Base-by-base conservation (phyloP, 345 rosid genomes). In the Angophora floribunda region DNA sequence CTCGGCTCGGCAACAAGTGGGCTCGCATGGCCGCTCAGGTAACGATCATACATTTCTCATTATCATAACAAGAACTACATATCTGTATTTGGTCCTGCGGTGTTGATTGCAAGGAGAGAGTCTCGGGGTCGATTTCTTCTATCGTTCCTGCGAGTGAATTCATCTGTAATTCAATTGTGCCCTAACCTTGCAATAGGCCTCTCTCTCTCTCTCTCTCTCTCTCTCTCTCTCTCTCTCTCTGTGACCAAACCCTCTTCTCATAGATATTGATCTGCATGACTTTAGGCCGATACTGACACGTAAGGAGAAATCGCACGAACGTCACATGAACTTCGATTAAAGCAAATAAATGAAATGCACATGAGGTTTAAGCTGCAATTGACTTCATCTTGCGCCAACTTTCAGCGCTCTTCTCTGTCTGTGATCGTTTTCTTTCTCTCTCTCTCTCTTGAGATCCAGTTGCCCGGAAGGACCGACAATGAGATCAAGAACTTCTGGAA, bases 21-120 rank as follows among this genome's bases (percentile, higher is more conserved):
- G 98, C 99, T 93, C 97, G 96, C 87, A 96, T 97, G 98, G 98
- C 99, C 85, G 89, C 98, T 85, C 98, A 95, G 98, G 99, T 97
- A 89, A 87, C 85, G 79, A 41, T 41, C 84, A 1, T 22, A 6
- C 28, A 22, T 41, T 22, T 17, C 41, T 41, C 84, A 19, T 75
- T 41, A 41, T 41, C 44, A 26, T 9, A 21, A 49, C 49, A 19
- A 75, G 49, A 41, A 75, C 9, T 19, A 19, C 47, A 19, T 75
- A 9, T 41, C 13, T 75, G 84, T 41, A 9, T 75, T 75, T 75
- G 49, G 84, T 41, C 6, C 49, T 75, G 84, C 22, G 49, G 49
- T 9, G 49, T 75, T 10, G 84, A 4, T 75, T 12, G 84, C 28
- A 10, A 41, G 49, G 28, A 75, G 84, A 75, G 84, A 47, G 45